phyloP scores from a whole-genome alignment of 192 early-diverging fungal genomes.

The Ambispora gerdemannii region DNA sequence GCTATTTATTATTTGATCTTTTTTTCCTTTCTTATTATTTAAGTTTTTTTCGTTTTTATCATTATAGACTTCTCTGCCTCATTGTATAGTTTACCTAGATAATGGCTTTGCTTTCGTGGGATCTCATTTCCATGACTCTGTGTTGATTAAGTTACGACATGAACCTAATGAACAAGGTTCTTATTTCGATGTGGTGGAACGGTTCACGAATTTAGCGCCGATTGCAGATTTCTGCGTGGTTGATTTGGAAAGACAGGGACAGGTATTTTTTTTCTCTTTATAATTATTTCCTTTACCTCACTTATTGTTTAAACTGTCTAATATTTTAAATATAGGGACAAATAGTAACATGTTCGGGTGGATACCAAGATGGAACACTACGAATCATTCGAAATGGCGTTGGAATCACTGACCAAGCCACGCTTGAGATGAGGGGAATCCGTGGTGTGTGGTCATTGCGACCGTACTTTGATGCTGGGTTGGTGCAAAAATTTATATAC shows the following conservation, averaged over 20 bases:
- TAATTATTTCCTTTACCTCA: background rate
- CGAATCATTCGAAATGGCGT: slow-evolving; percentile 86
- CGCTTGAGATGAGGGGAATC: slow-evolving; percentile 61
- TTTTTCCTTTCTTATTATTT: slow-evolving; percentile 20
- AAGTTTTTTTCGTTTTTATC: slow-evolving; percentile 46
- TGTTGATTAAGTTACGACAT: slow-evolving; percentile 61
- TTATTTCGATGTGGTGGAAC: slow-evolving; percentile 58
- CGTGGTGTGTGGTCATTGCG: slow-evolving; percentile 70
- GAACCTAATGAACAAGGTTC: slow-evolving; percentile 45
- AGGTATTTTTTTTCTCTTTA: slow-evolving; percentile 25
- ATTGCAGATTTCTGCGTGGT: slow-evolving; percentile 84
- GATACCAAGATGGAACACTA: slow-evolving; percentile 66
- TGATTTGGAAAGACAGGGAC: slow-evolving; percentile 67
- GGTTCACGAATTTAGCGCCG: slow-evolving; percentile 75
- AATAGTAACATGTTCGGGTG: slow-evolving; percentile 86
- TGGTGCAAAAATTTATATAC: slow-evolving; percentile 24
- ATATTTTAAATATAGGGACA: slow-evolving; percentile 48
- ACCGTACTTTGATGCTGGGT: slow-evolving; percentile 46
- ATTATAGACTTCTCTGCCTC: slow-evolving; percentile 49
- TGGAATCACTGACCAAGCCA: slow-evolving; percentile 67
- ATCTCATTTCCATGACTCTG: slow-evolving; percentile 82
- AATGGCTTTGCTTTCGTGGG: slow-evolving; percentile 76
- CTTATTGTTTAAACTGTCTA: slow-evolving; percentile 7
- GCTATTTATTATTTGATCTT: slow-evolving; percentile 7
- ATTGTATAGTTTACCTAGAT: slow-evolving; percentile 66